These are phyloP conservation scores for Tubosaeta sp. DNA, from an alignment of 768 basidiomycete species.

Conservation along the genomic window DNA sequence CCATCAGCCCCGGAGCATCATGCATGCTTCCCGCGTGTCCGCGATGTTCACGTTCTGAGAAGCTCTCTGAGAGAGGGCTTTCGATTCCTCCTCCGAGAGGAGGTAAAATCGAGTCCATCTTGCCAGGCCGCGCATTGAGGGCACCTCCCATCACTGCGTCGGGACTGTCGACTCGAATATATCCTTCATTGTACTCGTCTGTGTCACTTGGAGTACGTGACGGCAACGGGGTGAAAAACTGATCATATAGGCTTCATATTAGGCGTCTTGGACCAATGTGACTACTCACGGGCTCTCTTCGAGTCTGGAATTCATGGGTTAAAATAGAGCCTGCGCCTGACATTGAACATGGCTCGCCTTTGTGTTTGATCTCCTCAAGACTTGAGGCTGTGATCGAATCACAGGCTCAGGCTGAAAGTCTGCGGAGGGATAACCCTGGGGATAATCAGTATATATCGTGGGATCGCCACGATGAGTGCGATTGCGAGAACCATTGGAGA, in stretches of 20 bases:
- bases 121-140: slow-evolving; percentile 31
- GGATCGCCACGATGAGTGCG: slow-evolving; percentile 25
- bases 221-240: slow-evolving; percentile 32
- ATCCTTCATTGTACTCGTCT: slow-evolving; percentile 31
- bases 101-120: slow-evolving; percentile 17
- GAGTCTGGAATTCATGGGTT: slow-evolving; percentile 20
- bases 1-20: slow-evolving; percentile 20
- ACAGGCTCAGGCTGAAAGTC: slow-evolving; percentile 23
- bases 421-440: slow-evolving; percentile 24
- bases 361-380: slow-evolving; percentile 26
- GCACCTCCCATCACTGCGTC: slow-evolving; percentile 30
- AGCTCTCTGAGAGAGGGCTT: slow-evolving; percentile 16
- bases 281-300: slow-evolving; percentile 29
- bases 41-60: slow-evolving; percentile 24
- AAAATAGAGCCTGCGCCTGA: slow-evolving; percentile 1
- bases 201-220: slow-evolving; percentile 31
- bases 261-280: slow-evolving; percentile 2
- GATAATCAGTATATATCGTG: slow-evolving; percentile 22
- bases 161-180: slow-evolving; percentile 29
- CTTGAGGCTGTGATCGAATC: slow-evolving; percentile 19
- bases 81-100: slow-evolving; percentile 20
- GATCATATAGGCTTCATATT: background rate
- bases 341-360: slow-evolving; percentile 18
- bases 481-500: slow-evolving; percentile 29
- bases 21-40: slow-evolving; percentile 15